Evolutionary conservation across 2,329 filamentous ascomycete species (phyloP).

Genomic region (Xylaria sp.): DNA sequence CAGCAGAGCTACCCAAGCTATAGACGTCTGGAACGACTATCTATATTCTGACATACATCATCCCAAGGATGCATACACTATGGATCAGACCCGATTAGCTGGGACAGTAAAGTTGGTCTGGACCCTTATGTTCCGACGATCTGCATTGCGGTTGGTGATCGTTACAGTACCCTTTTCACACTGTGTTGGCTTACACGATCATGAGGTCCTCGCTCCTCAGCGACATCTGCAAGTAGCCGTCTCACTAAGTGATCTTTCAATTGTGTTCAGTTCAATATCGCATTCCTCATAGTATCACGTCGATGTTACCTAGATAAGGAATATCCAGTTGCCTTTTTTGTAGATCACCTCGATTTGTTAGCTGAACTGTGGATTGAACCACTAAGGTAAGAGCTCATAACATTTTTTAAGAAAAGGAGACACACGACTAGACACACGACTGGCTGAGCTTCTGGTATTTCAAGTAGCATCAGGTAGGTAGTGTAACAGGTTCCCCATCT

Average conservation of each 20-base stretch:
- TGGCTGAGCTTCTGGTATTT: background rate
- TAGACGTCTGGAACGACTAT: background rate
- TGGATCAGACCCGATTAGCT: constrained; percentile 20
- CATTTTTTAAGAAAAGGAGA: background rate
- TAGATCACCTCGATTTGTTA: background rate
- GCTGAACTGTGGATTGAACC: background rate
- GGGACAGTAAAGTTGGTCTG: constrained; percentile 3
- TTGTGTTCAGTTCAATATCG: background rate
- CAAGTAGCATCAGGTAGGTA: background rate
- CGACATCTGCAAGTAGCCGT: background rate
- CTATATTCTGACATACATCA: constrained; percentile 33
- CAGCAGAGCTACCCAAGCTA: background rate
- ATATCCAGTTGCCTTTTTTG: background rate
- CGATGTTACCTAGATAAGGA: background rate
- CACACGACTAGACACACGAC: background rate
- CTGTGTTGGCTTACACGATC: background rate
- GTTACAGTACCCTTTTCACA: background rate
- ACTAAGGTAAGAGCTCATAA: background rate
- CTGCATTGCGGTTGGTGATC: background rate
- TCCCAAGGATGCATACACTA: background rate
- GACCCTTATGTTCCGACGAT: constrained; percentile 16
- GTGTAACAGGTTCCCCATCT: constrained; percentile 1
- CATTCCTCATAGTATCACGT: constrained; percentile 1
- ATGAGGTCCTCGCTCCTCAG: background rate
- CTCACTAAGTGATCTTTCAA: background rate